Evolutionary conservation across 345 rosid species (phyloP).

Genomic region (Eucalyptus lansdowneana): DNA sequence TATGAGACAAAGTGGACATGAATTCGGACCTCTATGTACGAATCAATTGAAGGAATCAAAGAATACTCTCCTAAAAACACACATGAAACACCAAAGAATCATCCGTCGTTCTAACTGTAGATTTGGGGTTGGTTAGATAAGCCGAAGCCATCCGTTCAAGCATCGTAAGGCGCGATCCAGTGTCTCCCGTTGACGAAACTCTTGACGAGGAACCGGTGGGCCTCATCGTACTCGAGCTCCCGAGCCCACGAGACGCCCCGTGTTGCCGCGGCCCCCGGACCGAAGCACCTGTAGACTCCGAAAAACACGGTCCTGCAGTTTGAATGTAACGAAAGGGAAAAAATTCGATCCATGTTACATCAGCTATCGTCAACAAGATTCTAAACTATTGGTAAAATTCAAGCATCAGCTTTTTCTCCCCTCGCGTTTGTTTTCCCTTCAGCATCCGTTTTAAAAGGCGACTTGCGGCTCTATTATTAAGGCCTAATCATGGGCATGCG

Average conservation of each 20-base stretch:
- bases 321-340: not conserved
- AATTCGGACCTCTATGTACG: not conserved
- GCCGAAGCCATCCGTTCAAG: not conserved
- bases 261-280: slow-evolving; percentile 78
- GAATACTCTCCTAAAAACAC: not conserved
- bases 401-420: not conserved
- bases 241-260: slow-evolving; percentile 82
- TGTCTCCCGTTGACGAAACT: slow-evolving; percentile 93
- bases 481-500: not conserved
- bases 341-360: not conserved
- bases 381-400: not conserved
- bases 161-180: slow-evolving; percentile 76
- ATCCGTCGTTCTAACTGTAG: not conserved
- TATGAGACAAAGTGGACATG: not conserved
- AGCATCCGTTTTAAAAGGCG: not conserved
- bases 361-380: not conserved
- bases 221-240: slow-evolving; percentile 65
- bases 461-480: not conserved
- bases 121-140: not conserved
- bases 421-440: not conserved
- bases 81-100: not conserved
- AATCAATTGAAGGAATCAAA: not conserved
- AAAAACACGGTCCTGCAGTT: slow-evolving; percentile 62
- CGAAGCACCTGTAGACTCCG: slow-evolving; percentile 86
- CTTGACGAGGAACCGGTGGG: slow-evolving; percentile 76